Evolutionary conservation across 768 basidiomycete genomes (phyloP), one percentile per base, ranked within the genome.

Genomic region (Termitomyces sp.): DNA sequence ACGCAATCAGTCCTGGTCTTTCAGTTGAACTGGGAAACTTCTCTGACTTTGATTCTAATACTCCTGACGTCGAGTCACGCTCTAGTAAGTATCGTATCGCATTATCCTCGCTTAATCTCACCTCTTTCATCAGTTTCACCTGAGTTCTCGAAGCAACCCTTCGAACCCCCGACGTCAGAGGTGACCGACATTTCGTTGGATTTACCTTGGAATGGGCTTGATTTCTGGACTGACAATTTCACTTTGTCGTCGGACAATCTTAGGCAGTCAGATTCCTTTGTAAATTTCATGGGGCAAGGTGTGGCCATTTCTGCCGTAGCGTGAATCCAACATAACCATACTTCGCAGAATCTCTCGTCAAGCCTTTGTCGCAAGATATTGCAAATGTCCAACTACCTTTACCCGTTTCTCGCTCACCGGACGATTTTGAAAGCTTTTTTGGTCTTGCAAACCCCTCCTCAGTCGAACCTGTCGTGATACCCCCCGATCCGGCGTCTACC

Each of bases 11-110:
- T n/a, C 47, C 57, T 0, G n/a, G 62, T 3, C 59, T 73, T 50
- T 69, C 77, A 37, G 66, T 79, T 0, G 66, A 73, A 7, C 24
- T 76, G 51, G 73, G 73, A 33, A 62, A 64, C 7, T 55, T 68
- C 0, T 68, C 73, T 0, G 58, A 62, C n/a, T 57, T 62, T 6
- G 44, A 48, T 0, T 57, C 31, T n/a, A 29, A 54, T 8, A 22
- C 48, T n/a, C 24, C 55, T 0, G 4, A 10, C n/a, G n/a, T n/a
- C 12, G 42, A 50, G 6, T 51, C 55, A 12, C 7, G 39, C 16
- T 18, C 31, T 29, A 29, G 60, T 58, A 20, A 51, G 57, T 34
- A 4, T 10, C 13, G 1, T 1, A 31, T n/a, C 8, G 16, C 7
- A 18, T 2, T n/a, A 1, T 1, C 2, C n/a, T 29, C 13, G 12